Evolutionary conservation across 2,329 filamentous ascomycete species (phyloP).

Genomic region (Exophiala dermatitidis): DNA sequence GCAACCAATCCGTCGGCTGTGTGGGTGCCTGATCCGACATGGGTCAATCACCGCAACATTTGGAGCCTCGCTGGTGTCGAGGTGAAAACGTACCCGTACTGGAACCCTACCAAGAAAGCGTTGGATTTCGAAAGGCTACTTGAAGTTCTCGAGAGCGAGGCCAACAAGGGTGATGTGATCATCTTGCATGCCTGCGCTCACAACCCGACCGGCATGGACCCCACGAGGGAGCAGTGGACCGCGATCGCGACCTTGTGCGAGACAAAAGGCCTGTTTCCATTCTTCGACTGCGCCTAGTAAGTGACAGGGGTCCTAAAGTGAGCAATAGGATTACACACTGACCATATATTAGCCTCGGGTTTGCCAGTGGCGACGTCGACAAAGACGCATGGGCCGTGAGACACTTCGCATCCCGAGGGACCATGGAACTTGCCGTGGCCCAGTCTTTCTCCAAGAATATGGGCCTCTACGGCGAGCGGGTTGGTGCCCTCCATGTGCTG

Average conservation of each 20-base stretch:
- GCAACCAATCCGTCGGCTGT: neutral
- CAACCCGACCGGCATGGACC: slow-evolving; percentile 1
- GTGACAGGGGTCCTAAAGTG: too few species aligned
- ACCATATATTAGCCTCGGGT: neutral
- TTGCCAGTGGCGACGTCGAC: neutral
- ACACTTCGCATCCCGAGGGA: neutral
- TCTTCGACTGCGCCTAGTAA: slow-evolving; percentile 1
- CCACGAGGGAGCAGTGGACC: neutral
- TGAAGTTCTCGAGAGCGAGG: neutral
- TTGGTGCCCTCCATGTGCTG: too few species aligned
- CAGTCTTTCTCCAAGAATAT: too few species aligned
- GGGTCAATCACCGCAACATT: neutral
- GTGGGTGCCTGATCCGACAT: neutral
- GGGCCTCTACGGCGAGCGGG: too few species aligned
- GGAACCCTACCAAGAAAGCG: neutral
- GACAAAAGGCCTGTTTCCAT: neutral
- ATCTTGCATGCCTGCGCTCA: neutral
- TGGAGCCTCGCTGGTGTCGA: neutral
- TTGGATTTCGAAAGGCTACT: neutral
- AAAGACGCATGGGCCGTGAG: neutral
- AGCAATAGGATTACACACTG: too few species aligned
- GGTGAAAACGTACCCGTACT: slow-evolving; percentile 1
- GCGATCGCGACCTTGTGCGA: neutral
- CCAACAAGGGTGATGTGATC: neutral
- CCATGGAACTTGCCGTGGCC: too few species aligned